These are phyloP conservation scores for Saccharomyces pastorianus DNA, from an alignment of 1,139 yeast species.

Conservation along the genomic window DNA sequence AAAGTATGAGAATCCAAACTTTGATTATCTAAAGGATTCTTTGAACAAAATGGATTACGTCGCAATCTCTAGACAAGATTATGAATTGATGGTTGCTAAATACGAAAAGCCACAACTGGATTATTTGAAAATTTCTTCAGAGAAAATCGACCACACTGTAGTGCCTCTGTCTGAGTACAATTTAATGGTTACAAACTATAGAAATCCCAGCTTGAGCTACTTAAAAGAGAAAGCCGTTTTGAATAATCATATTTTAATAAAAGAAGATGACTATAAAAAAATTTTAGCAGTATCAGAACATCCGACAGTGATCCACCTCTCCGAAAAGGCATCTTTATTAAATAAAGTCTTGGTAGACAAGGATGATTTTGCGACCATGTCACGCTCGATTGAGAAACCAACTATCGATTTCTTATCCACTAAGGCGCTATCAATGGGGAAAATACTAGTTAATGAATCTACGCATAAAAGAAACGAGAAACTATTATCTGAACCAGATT, in stretches of 20 bases:
- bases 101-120: no score
- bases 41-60: no score
- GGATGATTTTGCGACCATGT: conserved; percentile 1
- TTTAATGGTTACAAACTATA: conserved; percentile 1
- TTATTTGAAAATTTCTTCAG: no score
- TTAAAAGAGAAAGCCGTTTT: conserved; percentile 29
- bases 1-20: conserved; percentile 15
- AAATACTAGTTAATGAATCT: conserved; percentile 5
- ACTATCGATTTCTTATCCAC: conserved; percentile 5
- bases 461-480: not conserved
- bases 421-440: not conserved
- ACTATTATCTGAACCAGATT: not conserved
- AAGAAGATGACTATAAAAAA: not conserved
- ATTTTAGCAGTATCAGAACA: not conserved
- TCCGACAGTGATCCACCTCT: conserved; percentile 17
- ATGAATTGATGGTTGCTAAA: no score
- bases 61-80: no score
- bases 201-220: conserved; percentile 5
- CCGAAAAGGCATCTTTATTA: conserved; percentile 18
- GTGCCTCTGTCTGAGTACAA: conserved; percentile 17
- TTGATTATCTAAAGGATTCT: no score
- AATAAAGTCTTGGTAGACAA: conserved; percentile 4
- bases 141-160: conserved; percentile 22
- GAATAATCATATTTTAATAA: conserved; percentile 7
- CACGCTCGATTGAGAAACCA: conserved; percentile 5